Conservation (phyloP, 768 basidiomycete species). For the Trametes maxima region DNA sequence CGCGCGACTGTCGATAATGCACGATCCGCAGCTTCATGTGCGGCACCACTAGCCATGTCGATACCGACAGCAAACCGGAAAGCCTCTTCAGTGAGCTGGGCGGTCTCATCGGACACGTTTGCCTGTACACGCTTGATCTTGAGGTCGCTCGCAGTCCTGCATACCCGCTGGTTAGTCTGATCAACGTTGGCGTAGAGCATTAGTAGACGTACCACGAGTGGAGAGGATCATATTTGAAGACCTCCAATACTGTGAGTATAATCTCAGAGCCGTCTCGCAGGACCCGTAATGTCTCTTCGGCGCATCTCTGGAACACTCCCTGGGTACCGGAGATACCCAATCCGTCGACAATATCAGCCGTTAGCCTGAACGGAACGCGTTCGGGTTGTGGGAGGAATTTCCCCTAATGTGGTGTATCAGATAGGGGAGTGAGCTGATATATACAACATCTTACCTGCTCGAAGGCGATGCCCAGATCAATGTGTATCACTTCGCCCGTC, state of each 20-base stretch:
- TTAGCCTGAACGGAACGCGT: constrained; percentile 92
- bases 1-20: constrained; percentile 77
- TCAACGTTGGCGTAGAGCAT: background rate
- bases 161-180: background rate
- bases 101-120: constrained; percentile 27
- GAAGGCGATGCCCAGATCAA: constrained; percentile 96
- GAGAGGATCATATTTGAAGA: constrained; percentile 95
- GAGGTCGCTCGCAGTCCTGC: constrained; percentile 77
- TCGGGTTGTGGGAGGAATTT: constrained; percentile 80
- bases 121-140: constrained; percentile 68
- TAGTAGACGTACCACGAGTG: constrained; percentile 73
- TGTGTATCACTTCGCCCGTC: constrained; percentile 90
- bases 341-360: constrained; percentile 91
- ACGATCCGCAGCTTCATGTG: constrained; percentile 88
- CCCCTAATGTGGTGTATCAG: constrained; percentile 55
- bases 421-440: background rate
- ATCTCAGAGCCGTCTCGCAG: constrained; percentile 82
- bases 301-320: constrained; percentile 93
- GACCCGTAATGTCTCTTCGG: constrained; percentile 93
- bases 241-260: constrained; percentile 93
- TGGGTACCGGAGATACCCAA: constrained; percentile 88
- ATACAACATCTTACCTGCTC: constrained; percentile 66
- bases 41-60: constrained; percentile 64
- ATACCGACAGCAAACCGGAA: constrained; percentile 51
- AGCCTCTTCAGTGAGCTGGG: constrained; percentile 25